phyloP scores from a whole-genome alignment of 768 basidiomycete species.

The Phylloporus arenicola region DNA sequence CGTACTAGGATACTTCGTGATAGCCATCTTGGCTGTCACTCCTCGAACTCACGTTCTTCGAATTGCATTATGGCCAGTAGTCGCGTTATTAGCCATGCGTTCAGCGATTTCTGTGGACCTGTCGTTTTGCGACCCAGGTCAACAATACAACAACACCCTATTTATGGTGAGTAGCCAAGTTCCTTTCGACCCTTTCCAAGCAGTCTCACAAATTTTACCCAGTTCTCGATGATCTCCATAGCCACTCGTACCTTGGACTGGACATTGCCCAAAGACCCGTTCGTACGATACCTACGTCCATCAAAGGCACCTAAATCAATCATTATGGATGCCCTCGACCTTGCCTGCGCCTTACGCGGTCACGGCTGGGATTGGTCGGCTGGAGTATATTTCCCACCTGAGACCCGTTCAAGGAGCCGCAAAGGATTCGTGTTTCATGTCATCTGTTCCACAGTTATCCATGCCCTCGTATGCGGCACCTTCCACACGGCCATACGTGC shows the following conservation, averaged over 20 bases:
- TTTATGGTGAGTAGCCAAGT: slow-evolving; percentile 9
- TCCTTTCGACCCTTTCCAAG: too few relatives aligned
- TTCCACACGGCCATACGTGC: slow-evolving; percentile 45
- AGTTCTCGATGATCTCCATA: slow-evolving; percentile 11
- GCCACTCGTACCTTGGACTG: slow-evolving; percentile 1
- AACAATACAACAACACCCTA: slow-evolving; percentile 1
- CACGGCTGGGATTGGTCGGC: slow-evolving; percentile 56
- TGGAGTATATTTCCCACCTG: slow-evolving; percentile 23
- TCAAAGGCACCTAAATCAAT: neutral
- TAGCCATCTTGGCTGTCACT: slow-evolving; percentile 46
- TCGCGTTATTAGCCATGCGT: slow-evolving; percentile 38
- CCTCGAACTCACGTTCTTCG: slow-evolving; percentile 41
- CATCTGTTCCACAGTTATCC: slow-evolving; percentile 26
- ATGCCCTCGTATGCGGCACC: slow-evolving; percentile 40
- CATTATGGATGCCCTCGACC: slow-evolving; percentile 42
- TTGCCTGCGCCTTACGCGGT: slow-evolving; percentile 50
- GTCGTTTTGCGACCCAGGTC: neutral
- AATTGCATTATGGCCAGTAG: slow-evolving; percentile 42
- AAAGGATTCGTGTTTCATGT: slow-evolving; percentile 35
- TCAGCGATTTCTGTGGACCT: slow-evolving; percentile 23
- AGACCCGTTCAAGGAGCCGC: slow-evolving; percentile 22
- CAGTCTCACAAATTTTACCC: neutral
- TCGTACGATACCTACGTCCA: neutral
- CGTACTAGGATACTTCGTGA: slow-evolving; percentile 40
- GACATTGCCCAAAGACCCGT: neutral